Conservation (phyloP, 1,284 basidiomycete species). For the Leucoagaricus sp. region DNA sequence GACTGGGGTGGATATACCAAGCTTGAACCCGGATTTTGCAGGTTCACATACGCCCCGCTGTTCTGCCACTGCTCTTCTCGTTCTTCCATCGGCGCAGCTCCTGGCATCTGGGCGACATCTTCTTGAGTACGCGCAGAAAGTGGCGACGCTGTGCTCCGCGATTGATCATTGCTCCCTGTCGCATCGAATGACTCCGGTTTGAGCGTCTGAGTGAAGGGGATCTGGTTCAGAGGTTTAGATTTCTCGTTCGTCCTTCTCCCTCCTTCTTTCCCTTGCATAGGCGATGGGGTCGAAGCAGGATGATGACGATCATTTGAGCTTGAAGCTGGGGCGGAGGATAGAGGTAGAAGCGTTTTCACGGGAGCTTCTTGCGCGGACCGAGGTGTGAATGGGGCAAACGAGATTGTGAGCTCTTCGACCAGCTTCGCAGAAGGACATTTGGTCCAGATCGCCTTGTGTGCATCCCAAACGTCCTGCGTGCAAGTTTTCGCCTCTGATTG, state of each 20-base stretch:
- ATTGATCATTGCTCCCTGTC: background rate
- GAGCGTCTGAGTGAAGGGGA: constrained; percentile 7
- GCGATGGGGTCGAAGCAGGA: constrained; percentile 2
- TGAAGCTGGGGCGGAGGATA: background rate
- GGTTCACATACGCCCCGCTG: background rate
- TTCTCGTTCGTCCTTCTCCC: background rate
- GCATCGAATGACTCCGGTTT: constrained; percentile 7
- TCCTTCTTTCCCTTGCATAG: constrained; percentile 7
- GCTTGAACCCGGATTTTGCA: background rate
- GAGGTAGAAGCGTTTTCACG: constrained; percentile 24
- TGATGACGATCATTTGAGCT: background rate
- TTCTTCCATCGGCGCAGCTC: background rate
- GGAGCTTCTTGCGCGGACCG: constrained; percentile 18
- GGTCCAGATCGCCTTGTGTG: constrained; percentile 26
- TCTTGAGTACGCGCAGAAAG: background rate
- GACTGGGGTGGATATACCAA: constrained; percentile 2
- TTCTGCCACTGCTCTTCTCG: constrained; percentile 4
- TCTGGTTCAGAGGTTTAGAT: background rate
- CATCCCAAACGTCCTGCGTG: constrained; percentile 32
- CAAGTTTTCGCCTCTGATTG: constrained; percentile 22
- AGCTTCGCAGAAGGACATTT: constrained; percentile 20
- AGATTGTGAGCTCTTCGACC: constrained; percentile 24
- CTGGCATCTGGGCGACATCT: background rate
- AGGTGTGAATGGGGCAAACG: constrained; percentile 27
- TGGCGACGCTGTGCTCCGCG: background rate